Evolutionary conservation across 2,329 filamentous ascomycete genomes (phyloP), one percentile per base, ranked within the genome.

Genomic region (Aureobasidium zeae): DNA sequence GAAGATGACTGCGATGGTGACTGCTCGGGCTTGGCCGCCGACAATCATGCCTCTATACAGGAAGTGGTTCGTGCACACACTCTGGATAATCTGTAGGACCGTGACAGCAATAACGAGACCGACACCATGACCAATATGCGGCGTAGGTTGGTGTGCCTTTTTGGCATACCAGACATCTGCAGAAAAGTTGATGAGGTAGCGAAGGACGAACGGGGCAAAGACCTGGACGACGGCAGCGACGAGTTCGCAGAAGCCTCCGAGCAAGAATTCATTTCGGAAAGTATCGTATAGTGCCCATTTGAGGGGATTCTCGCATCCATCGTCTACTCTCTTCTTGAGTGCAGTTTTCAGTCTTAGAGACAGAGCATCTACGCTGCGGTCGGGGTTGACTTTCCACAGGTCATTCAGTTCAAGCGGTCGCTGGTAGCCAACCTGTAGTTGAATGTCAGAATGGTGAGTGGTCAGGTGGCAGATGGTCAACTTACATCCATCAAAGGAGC

Each of bases 1-100:
- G 56, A 94, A 96, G 46, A 96, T 86, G 47, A 87, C 66, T 16
- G 83, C 77, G 52, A 95, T 94, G 31, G 96, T 67, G 0, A 86
- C 82, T 1, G 81, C 86, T 58, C 89, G 76, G 6, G 77, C 68
- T 65, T 95, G 81, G 0, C 86, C 91, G 50, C 89, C 91, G 28
- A 93, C 77, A 66, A 93, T 80, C 83, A 94, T 93, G 16, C 89
- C 87, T 16, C 81, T 78, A 57, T 89, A 96, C 57, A 96, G 81
- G 65, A 94, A 95, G 57, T 96, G 89, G 56, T 88, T 93, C 2
- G 80, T 86, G 19, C 78, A 77, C 51, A 94, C 57, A 59, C 83
- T 89, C 63, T 94, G 86, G 9, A 81, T 57, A 15, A 88, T 71
- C 61, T 95, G 88, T 86, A 96, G 91, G 30, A 73, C 61, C 1